Evolutionary conservation across 768 basidiomycete genomes (phyloP).

Genomic region (Kwoniella newhampshirensis): DNA sequence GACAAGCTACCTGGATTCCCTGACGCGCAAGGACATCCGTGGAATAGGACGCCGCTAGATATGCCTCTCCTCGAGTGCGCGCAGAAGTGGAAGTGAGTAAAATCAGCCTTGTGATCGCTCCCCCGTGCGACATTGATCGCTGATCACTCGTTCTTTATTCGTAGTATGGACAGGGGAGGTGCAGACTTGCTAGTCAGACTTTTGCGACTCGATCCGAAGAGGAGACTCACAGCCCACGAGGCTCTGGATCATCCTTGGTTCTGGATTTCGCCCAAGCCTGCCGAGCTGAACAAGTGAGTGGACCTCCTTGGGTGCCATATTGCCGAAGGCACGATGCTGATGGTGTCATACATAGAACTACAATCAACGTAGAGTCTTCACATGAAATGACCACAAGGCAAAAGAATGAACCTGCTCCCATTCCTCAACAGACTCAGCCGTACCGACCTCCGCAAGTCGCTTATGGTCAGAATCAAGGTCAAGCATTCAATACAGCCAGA

Average conservation of each 20-base stretch:
- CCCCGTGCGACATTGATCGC: too few species aligned
- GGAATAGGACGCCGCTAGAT: constrained; percentile 27
- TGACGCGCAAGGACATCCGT: constrained; percentile 33
- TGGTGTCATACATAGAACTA: constrained; percentile 12
- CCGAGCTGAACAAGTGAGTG: constrained; percentile 47
- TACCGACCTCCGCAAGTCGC: background rate
- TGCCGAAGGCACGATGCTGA: constrained; percentile 7
- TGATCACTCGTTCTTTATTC: background rate
- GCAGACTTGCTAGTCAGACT: constrained; percentile 79
- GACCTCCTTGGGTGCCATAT: background rate
- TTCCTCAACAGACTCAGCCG: background rate
- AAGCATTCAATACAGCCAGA: background rate
- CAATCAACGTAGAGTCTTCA: constrained; percentile 40
- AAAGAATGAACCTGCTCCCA: constrained; percentile 19
- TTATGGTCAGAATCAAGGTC: background rate
- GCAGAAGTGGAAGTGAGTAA: constrained; percentile 31
- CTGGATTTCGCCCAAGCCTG: constrained; percentile 81
- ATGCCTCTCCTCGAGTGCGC: constrained; percentile 26
- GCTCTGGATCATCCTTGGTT: constrained; percentile 93
- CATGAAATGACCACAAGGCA: constrained; percentile 42
- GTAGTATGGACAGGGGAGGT: constrained; percentile 69
- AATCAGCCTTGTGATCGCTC: background rate
- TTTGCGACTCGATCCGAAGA: constrained; percentile 75
- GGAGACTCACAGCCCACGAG: constrained; percentile 77
- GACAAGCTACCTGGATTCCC: constrained; percentile 50